Percentiles rank a stretch among this genome's conserved stretches.
phyloP scores from a whole-genome alignment of 1,284 basidiomycete species.

The Cutaneotrichosporon curvatum region DNA sequence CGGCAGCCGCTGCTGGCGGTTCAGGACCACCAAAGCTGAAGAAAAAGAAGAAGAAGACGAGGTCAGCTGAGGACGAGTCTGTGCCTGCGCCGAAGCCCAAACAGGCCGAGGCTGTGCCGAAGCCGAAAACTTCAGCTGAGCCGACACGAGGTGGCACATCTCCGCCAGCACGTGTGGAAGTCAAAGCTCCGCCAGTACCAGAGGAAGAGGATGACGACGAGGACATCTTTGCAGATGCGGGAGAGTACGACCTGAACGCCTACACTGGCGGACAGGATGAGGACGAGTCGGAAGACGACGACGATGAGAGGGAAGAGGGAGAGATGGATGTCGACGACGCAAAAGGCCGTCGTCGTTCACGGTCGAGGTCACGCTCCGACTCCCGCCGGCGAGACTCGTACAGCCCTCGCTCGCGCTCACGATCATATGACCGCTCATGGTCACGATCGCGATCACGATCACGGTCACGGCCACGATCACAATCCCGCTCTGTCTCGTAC shows the following conservation, averaged over 20 bases:
- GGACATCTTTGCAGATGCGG: constrained; percentile 77
- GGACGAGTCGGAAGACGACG: constrained; percentile 26
- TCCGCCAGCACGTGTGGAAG: constrained; percentile 1
- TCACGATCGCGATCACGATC: constrained; percentile 9
- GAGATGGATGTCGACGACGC: constrained; percentile 2
- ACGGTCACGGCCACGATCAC: background rate
- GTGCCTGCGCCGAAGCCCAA: background rate
- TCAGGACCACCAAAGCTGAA: background rate
- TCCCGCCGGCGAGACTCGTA: background rate
- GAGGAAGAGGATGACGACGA: constrained; percentile 50
- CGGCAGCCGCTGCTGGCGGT: too few species aligned
- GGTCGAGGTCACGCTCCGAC: background rate
- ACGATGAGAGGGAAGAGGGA: constrained; percentile 11
- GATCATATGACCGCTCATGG: background rate
- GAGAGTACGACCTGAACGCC: constrained; percentile 66
- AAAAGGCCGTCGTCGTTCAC: constrained; percentile 1
- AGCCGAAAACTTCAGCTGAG: too few species aligned
- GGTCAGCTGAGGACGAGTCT: too few species aligned
- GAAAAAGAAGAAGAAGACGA: constrained; percentile 2
- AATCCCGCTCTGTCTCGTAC: too few species aligned
- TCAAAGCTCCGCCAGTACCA: constrained; percentile 5
- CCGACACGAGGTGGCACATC: too few species aligned
- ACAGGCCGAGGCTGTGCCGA: too few species aligned
- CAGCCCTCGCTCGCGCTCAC: background rate
- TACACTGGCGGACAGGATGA: constrained; percentile 27